These are phyloP conservation scores for Coemansia sp. DNA, from an alignment of 192 early-diverging fungal genomes.

Conservation along the genomic window DNA sequence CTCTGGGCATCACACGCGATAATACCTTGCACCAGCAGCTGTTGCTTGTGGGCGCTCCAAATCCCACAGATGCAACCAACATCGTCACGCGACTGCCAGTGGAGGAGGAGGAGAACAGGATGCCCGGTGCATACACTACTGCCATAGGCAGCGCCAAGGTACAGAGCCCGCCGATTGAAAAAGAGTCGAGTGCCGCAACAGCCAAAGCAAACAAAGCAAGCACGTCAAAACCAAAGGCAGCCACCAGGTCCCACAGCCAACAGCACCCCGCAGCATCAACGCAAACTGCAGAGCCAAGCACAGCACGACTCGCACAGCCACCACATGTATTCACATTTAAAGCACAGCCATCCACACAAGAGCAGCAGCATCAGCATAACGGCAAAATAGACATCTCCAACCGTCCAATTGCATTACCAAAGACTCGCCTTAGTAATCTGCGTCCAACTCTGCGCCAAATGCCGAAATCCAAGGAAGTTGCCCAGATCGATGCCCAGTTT, in stretches of 20 bases:
- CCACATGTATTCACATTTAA: background rate
- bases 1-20: constrained; percentile 18
- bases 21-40: constrained; percentile 28
- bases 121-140: background rate
- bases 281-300: background rate
- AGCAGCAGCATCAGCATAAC: constrained; percentile 10
- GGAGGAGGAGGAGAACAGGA: background rate
- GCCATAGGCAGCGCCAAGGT: background rate
- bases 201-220: background rate
- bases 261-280: background rate
- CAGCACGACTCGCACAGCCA: background rate
- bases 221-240: background rate
- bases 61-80: constrained; percentile 11
- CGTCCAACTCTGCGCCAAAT: constrained; percentile 37
- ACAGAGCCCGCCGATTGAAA: background rate
- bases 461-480: constrained; percentile 39
- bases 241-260: background rate
- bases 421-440: constrained; percentile 34
- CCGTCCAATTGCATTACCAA: constrained; percentile 39
- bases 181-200: too few species aligned
- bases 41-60: constrained; percentile 22
- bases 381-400: background rate
- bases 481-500: constrained; percentile 17
- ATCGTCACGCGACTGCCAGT: constrained; percentile 22
- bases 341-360: background rate